Evolutionary conservation across 2,329 filamentous ascomycete genomes (phyloP).

Genomic region (Orbilia ellipsospora): DNA sequence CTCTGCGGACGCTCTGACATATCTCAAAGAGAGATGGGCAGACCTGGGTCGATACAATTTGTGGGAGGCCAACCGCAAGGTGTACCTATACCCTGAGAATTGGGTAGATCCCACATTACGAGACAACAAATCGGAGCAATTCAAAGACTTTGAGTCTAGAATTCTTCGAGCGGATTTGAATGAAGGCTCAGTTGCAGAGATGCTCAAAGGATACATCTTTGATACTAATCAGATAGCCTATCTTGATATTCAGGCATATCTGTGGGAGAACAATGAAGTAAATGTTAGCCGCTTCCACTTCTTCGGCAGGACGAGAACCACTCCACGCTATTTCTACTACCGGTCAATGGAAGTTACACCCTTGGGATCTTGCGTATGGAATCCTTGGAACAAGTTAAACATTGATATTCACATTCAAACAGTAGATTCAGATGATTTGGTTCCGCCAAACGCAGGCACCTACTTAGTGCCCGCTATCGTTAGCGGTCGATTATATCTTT

Average conservation of each 20-base stretch:
- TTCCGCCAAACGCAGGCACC: constrained; percentile 31
- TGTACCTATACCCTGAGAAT: constrained; percentile 62
- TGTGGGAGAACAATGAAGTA: constrained; percentile 4
- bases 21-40: constrained; percentile 58
- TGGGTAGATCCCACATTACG: constrained; percentile 60
- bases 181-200: constrained; percentile 18
- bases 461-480: constrained; percentile 55
- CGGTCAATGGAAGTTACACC: constrained; percentile 2
- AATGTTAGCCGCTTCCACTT: constrained; percentile 45
- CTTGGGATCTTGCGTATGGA: constrained; percentile 33
- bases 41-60: constrained; percentile 59
- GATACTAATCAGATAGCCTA: constrained; percentile 39
- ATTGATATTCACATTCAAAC: constrained; percentile 58
- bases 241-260: constrained; percentile 38
- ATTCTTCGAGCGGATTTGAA: constrained; percentile 58
- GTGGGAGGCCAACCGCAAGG: constrained; percentile 60
- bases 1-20: not conserved
- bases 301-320: constrained; percentile 53
- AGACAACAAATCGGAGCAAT: constrained; percentile 60
- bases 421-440: constrained; percentile 30
- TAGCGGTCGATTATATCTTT: constrained; percentile 54
- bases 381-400: constrained; percentile 56
- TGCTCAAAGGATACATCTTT: constrained; percentile 50
- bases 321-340: constrained; percentile 56
- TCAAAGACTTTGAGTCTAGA: constrained; percentile 57